Evolutionary conservation across 148 eudicot species (phyloP), one percentile per base, ranked within the genome.

Genomic region (Selenicereus undatus): DNA sequence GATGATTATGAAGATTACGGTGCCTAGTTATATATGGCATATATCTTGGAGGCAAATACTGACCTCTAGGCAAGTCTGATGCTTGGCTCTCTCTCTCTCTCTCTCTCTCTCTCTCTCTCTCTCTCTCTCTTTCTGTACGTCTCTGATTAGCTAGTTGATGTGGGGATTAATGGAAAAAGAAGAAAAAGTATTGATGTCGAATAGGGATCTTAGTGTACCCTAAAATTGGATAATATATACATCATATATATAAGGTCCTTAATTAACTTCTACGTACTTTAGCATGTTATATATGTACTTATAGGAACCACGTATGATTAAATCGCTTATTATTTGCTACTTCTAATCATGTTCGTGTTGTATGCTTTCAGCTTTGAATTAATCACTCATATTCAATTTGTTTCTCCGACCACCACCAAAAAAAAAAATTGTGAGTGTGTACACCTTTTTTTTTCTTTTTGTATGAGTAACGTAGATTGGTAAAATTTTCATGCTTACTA

Each of bases 1-100:
- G 62, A 56, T 56, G 22, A 56, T 56, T 17, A 56, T 13, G 21
- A 56, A 5, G n/a, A 56, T 20, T 6, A 56, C 3, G 52, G 52
- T 56, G 62, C 62, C 22, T n/a, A 17, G 18, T 5, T 64, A 64
- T 32, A 32, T 2, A 32, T 64, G 68, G 68, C 68, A 64, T 64
- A n/a, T 64, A 64, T 64, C 68, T 22, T 64, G 68, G 68, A n/a
- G 68, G 68, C 12, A 13, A 24, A 64, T 64, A 26, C 8, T 22
- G 12, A 21, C 50, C 75, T 72, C 75, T 72, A 72, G 75, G 75
- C 75, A 72, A 72, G 75, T 72, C 75, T 72, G n/a, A 32, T 72
- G 75, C 75, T 72, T 72, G 75, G 75, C 75, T 72, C 45, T 72
- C 43, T 7, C 68, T 64, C 29, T 64, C 68, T 64, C 68, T 64